Base-by-base conservation (phyloP, 768 basidiomycete genomes). In the Phylloporus arenicola region DNA sequence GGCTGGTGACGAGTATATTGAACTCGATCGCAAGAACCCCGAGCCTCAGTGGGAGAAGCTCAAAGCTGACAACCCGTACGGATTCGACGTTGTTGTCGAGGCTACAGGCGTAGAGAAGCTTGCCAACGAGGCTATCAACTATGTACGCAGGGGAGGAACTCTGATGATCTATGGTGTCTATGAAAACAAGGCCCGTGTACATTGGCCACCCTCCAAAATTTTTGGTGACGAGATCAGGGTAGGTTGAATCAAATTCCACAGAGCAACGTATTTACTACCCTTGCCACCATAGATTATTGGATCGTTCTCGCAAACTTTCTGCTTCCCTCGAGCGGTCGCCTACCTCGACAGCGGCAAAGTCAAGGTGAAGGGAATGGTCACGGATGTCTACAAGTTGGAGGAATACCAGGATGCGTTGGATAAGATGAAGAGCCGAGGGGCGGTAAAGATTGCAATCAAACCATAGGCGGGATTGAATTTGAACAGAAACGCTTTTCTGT, bases 111-210 rank as follows among this genome's bases (percentile, higher is more conserved):
- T 87, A 27, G 90, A 92, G 70, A 83, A 83, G 60, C 68, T 95
- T 37, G 91, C 88, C n/a, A 84, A 92, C 60, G 84, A 90, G 27
- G 75, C 88, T 52, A 92, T 94, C 73, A 83, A 92, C 71, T 92
- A 91, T 61, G 92, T 95, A 22, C 77, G 89, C 30, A 72, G 89
- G 25, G 89, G 89, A 14, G 89, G 88, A 16, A 90, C 88, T 3
- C 67, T 91, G 63, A 84, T 91, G 83, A 78, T 91, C 39, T 95
- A 95, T 60, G 92, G 92, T 35, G 92, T 94, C 34, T 95, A 94
- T 64, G 85, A 84, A 67, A 84, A 92, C 70, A 82, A 83, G 54
- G 92, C 89, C 1, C 75, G 78, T 19, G 88, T 94, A 2, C 82
- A 84, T 58, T 94, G 90, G 90, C 80, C 89, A 1, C 92, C 91